Conservation (phyloP, 139 green algal genomes). For the Coelastrella sp. region DNA sequence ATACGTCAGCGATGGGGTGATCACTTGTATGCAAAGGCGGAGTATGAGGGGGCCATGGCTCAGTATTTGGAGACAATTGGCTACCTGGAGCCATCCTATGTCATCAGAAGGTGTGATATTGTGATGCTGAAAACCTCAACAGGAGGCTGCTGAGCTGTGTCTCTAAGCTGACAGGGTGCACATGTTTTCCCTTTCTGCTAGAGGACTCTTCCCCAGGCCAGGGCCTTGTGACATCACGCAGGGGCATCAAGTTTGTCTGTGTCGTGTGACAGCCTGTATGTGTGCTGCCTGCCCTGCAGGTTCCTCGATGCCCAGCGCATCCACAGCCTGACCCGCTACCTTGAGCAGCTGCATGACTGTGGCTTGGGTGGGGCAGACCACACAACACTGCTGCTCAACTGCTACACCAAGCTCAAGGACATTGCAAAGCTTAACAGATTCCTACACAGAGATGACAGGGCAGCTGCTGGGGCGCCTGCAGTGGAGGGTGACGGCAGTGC, state of each 20-base stretch:
- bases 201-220: too few species aligned
- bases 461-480: not conserved
- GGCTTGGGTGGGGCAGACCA: slow-evolving; percentile 85
- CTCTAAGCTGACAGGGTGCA: too few species aligned
- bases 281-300: slow-evolving; percentile 43
- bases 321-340: slow-evolving; percentile 88
- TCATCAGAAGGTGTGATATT: slow-evolving; percentile 78
- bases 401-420: slow-evolving; percentile 91
- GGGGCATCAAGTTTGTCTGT: too few species aligned
- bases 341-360: slow-evolving; percentile 90
- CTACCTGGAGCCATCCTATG: slow-evolving; percentile 93
- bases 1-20: slow-evolving; percentile 80
- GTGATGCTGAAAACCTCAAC: too few species aligned
- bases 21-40: slow-evolving; percentile 90
- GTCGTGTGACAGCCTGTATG: not conserved
- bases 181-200: too few species aligned
- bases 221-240: too few species aligned
- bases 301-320: slow-evolving; percentile 95
- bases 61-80: slow-evolving; percentile 87
- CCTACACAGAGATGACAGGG: slow-evolving; percentile 54
- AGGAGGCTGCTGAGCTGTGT: too few species aligned
- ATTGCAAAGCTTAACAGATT: slow-evolving; percentile 88
- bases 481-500: not conserved
- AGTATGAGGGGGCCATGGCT: slow-evolving; percentile 93
- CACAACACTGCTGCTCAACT: slow-evolving; percentile 98